Evolutionary conservation across 2,329 filamentous ascomycete species (phyloP), one percentile per base, ranked within the genome.

Genomic region (Colletotrichum australisinense): DNA sequence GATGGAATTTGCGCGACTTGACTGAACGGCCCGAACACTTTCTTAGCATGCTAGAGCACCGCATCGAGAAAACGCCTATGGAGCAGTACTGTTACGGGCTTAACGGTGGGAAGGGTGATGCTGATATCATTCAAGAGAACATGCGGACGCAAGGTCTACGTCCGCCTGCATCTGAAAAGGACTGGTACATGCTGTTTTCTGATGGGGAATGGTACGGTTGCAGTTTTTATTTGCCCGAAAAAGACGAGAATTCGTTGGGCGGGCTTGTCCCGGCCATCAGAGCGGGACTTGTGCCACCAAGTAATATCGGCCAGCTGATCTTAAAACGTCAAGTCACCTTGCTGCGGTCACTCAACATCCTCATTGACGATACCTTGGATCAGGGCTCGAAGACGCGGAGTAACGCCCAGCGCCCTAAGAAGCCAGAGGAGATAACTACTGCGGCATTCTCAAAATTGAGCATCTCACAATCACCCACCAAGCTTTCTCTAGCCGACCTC

Each of bases 1-100:
- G 88, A 60, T 83, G 80, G 80, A 87, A 88, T 69, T 67, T 88
- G 1, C 79, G 76, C 8, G 84, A 88, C 28, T 77, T 87, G 2
- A 75, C 83, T 4, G 75, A 78, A 1, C 77, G 76, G 1, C 80
- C 85, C 0, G 79, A 85, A n/a, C 79, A 19, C 22, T 68, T 87
- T 4, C 77, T 87, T 1, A 76, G 82, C 14, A 74, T 84, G 6
- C 72, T 88, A 3, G 80, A 83, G 28, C 76, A 84, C 46, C 80
- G 85, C 7, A 81, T 82, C 46, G 83, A 81, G 0, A 81, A 67
- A 0, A 69, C 79, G 0, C 75, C 85, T 3, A 28, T 63, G 1
- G 74, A 83, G 1, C 84, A 86, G 70, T 86, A 84, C 67, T 7
- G 35, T 4, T 9, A 67, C 8, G 83, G 82, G 5, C 35, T 77